phyloP scores from a whole-genome alignment of 495 filamentous ascomycete genomes.

The Neurospora sp. region DNA sequence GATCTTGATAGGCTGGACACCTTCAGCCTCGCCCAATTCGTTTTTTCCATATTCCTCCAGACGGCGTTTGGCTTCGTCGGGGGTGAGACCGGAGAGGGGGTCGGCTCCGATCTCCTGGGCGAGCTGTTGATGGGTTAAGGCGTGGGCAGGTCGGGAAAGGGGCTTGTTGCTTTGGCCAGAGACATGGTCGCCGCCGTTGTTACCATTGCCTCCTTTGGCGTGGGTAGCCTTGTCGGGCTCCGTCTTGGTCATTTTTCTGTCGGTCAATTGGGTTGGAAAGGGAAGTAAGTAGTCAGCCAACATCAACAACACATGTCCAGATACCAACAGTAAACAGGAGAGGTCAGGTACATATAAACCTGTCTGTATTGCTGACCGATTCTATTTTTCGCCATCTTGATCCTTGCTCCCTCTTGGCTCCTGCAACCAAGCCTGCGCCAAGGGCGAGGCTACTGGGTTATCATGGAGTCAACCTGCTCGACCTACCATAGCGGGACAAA shows the following conservation, averaged over 20 bases:
- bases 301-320: too few species aligned
- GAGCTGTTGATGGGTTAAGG: conserved; percentile 43
- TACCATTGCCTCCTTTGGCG: neutral
- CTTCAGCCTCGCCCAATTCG: conserved; percentile 38
- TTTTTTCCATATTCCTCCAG: conserved; percentile 37
- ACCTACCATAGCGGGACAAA: neutral
- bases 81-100: conserved; percentile 33
- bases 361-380: too few species aligned
- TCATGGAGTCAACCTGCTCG: neutral
- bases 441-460: neutral
- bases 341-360: too few species aligned
- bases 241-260: neutral
- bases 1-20: conserved; percentile 41
- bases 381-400: too few species aligned
- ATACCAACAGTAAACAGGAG: too few species aligned
- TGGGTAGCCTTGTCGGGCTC: neutral
- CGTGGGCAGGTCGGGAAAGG: conserved; percentile 55
- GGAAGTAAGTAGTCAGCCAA: too few species aligned
- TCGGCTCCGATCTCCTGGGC: conserved; percentile 50
- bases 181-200: conserved; percentile 24
- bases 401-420: too few species aligned
- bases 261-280: too few species aligned
- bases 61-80: conserved; percentile 29
- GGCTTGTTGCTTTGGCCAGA: conserved; percentile 43
- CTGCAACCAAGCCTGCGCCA: neutral